Conservation (phyloP, 192 early-diverging fungal species). For the Rhizoclosmatium globosum region DNA sequence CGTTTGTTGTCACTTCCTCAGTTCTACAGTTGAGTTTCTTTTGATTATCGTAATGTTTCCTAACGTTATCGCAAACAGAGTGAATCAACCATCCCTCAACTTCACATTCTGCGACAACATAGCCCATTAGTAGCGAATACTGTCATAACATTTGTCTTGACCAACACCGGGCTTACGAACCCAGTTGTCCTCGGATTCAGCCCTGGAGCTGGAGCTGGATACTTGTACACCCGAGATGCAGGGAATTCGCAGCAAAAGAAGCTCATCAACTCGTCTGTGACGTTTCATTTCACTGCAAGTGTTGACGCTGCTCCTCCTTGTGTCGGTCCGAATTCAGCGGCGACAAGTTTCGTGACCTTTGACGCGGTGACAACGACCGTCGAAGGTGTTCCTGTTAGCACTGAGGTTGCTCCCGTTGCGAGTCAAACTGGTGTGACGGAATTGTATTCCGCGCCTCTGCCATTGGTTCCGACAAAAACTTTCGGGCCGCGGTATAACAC, state of each 20-base stretch:
- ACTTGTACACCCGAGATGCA: neutral
- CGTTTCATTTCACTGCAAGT: neutral
- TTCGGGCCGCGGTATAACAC: no score
- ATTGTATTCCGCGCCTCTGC: no score
- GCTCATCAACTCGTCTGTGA: neutral
- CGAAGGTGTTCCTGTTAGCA: no score
- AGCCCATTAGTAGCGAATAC: neutral
- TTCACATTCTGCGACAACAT: constrained; percentile 9
- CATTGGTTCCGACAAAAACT: no score
- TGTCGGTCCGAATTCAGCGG: neutral
- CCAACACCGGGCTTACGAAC: constrained; percentile 1
- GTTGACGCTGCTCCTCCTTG: neutral
- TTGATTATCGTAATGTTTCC: neutral
- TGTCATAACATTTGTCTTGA: constrained; percentile 11
- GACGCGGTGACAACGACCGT: no score
- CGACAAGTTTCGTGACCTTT: neutral
- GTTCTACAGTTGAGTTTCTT: neutral
- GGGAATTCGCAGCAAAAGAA: neutral
- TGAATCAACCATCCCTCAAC: neutral
- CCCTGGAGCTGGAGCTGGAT: constrained; percentile 4
- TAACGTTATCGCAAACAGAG: neutral
- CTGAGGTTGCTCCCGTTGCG: no score
- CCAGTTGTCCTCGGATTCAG: constrained; percentile 11
- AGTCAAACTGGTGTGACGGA: no score
- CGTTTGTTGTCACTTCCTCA: neutral